These are phyloP conservation scores for Rosa persica DNA, from an alignment of 306 rosid genomes.

Conservation along the genomic window DNA sequence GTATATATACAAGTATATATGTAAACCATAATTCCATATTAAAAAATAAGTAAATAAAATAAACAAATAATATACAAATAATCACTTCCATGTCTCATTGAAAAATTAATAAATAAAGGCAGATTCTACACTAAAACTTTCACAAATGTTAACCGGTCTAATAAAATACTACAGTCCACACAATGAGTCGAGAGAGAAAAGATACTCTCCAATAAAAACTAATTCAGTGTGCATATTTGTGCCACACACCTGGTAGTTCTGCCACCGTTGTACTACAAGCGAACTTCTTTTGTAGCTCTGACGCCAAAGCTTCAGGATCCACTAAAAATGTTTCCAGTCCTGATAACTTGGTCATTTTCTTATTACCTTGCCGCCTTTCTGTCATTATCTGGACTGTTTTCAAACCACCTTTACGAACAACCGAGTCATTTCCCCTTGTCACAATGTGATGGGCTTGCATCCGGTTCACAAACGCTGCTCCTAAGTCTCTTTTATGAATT, in stretches of 20 bases:
- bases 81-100: too few species aligned
- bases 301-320: conserved; percentile 85
- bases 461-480: conserved; percentile 60
- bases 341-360: conserved; percentile 84
- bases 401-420: conserved; percentile 82
- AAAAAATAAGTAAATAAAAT: neutral
- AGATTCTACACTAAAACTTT: neutral
- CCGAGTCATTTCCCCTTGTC: conserved; percentile 78
- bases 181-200: neutral
- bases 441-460: conserved; percentile 93
- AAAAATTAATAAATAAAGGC: neutral
- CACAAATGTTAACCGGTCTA: too few species aligned
- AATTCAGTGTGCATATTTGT: neutral
- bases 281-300: conserved; percentile 91
- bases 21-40: neutral
- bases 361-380: conserved; percentile 89
- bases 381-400: conserved; percentile 84
- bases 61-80: neutral
- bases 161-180: neutral
- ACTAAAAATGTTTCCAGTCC: conserved; percentile 83
- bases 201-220: neutral
- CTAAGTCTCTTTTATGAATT: conserved; percentile 85
- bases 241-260: conserved; percentile 75
- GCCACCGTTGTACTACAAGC: conserved; percentile 89
- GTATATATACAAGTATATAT: too few species aligned